Evolutionary conservation across 2,329 filamentous ascomycete species (phyloP), one percentile per base, ranked within the genome.

Genomic region (Leptographium flavum): DNA sequence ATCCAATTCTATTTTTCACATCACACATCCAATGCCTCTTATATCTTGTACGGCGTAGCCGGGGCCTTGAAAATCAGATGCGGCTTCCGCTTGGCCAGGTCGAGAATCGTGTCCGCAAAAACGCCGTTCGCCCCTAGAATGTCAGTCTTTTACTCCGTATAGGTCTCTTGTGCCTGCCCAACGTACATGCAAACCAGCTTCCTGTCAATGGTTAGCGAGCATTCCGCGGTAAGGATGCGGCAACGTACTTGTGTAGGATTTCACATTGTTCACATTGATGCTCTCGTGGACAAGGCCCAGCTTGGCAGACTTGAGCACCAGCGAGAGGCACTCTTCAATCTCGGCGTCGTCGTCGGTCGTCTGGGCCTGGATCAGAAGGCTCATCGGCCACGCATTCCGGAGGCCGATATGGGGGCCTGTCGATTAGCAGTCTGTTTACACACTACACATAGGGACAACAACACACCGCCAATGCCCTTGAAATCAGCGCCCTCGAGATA

Each of bases 331-430:
- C 41, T 75, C 70, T 49, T 63, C 67, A 51, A 98, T 96, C 65
- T 98, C 92, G 0, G 71, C 68, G 49, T 94, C 88, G 47, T 88
- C 71, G 42, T 90, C 74, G 6, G 80, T 83, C 0, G 92, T 98
- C 73, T 92, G 87, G 3, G 86, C 87, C 62, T 95, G 88, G 19
- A 95, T 76, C 9, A 98, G 70, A 50, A 95, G 67, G 59, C 85
- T 92, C 87, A 98, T 96, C 0, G 92, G 92, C 92, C 92, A 98
- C 8, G 90, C 92, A 53, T 94, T 85, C 55, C 76, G 68, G n/a
- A 94, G 66, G 0, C 92, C 92, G 53, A 95, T 83, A 56, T 79
- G 77, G 7, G 75, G 76, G 5, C 74, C 74, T 69, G 25, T 27
- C n/a, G 13, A 19, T 61, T 15, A 8, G 11, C 27, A 22, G 25